Conservation (phyloP, 257 asterid genomes). For the Sherardia arvensis region DNA sequence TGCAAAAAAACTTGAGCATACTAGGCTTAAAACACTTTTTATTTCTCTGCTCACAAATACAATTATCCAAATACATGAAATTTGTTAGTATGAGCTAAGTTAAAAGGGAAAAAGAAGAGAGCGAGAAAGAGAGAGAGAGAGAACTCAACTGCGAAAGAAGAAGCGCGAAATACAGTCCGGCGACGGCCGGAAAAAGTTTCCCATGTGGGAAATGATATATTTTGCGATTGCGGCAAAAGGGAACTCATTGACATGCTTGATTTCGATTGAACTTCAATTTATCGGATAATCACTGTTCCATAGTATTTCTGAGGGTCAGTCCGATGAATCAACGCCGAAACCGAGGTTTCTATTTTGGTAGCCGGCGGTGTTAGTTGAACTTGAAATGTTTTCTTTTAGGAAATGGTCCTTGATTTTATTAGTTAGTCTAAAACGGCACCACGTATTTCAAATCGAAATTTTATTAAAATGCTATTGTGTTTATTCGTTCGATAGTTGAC, state of each 20-base stretch:
- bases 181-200: constrained; percentile 13
- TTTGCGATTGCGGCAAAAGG: constrained; percentile 2
- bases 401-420: not conserved
- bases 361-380: not conserved
- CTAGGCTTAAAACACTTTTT: not conserved
- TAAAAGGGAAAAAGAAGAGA: not conserved
- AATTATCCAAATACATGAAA: not conserved
- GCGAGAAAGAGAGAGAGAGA: not conserved
- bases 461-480: too few relatives aligned
- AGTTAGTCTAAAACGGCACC: not conserved
- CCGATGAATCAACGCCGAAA: not conserved
- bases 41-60: not conserved
- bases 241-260: constrained; percentile 19
- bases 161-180: constrained; percentile 3
- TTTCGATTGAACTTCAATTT: not conserved
- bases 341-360: not conserved
- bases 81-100: not conserved
- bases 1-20: not conserved
- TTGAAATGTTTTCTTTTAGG: not conserved
- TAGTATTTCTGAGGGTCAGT: not conserved
- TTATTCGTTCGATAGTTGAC: too few relatives aligned
- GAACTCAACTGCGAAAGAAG: constrained; percentile 11
- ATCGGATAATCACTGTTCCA: not conserved
- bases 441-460: not conserved
- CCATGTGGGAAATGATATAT: constrained; percentile 11